Percentiles rank a stretch among this genome's conserved stretches.
These are phyloP conservation scores for Trichoderma aggressivum DNA, from an alignment of 2,329 filamentous ascomycete genomes.

Conservation along the genomic window DNA sequence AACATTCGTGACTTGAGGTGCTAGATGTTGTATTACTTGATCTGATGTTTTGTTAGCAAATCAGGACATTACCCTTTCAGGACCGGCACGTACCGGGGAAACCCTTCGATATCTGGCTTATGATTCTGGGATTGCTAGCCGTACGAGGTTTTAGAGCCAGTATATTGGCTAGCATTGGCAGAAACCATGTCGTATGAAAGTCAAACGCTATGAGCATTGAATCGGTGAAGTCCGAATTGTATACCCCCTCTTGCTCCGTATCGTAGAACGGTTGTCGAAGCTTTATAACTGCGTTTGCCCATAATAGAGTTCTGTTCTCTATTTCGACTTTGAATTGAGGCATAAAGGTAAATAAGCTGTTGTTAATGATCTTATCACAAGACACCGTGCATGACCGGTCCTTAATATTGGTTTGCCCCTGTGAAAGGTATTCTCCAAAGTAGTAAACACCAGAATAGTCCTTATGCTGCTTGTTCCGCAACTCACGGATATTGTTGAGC, in stretches of 20 bases:
- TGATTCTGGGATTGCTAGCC: not conserved
- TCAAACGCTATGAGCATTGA: not conserved
- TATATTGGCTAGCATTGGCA: not conserved
- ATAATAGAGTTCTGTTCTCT: not conserved
- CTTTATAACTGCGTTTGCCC: not conserved
- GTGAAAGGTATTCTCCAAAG: not conserved
- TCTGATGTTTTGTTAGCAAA: not conserved
- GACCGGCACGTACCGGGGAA: not conserved
- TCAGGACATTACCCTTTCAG: not conserved
- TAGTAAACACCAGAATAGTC: not conserved
- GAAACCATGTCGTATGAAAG: not conserved
- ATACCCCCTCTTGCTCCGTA: not conserved
- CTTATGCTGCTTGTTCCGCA: not conserved
- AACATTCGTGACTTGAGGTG: not conserved
- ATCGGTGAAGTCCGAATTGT: not conserved
- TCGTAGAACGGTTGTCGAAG: not conserved
- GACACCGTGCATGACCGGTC: not conserved
- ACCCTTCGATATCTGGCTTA: not conserved
- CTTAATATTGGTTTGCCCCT: not conserved
- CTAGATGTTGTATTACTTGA: not conserved
- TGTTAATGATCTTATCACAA: not conserved
- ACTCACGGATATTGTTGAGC: fast-evolving
- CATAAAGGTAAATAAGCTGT: not conserved
- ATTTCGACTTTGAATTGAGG: not conserved
- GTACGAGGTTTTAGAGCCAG: not conserved